These are phyloP conservation scores for Naganishia randhawae DNA, from an alignment of 768 basidiomycete genomes.

Conservation along the genomic window DNA sequence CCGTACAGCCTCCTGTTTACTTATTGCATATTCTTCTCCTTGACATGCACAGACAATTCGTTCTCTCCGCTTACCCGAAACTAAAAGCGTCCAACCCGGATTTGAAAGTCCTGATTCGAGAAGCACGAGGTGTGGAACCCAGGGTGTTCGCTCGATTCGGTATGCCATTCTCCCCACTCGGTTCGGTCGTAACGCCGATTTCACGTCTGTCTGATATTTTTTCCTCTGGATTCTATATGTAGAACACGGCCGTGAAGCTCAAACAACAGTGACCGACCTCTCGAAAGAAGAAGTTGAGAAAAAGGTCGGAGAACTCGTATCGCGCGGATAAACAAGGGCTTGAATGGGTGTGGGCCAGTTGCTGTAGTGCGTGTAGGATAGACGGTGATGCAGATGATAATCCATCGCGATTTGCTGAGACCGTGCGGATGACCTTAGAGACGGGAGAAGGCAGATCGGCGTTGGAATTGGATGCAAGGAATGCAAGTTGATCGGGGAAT, in stretches of 20 bases:
- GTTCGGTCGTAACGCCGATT: too few species aligned
- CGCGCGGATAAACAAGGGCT: slow-evolving; percentile 14
- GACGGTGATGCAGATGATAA: not conserved
- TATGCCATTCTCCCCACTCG: slow-evolving; percentile 32
- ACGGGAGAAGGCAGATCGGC: too few species aligned
- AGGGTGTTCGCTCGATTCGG: slow-evolving; percentile 49
- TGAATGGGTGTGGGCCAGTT: not conserved
- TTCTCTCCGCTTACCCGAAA: slow-evolving; percentile 43
- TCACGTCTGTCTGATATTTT: not conserved
- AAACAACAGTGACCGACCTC: slow-evolving; percentile 41
- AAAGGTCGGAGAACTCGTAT: slow-evolving; percentile 38
- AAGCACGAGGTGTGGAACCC: slow-evolving; percentile 48
- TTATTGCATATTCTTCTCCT: not conserved
- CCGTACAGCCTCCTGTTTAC: not conserved
- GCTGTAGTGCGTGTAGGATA: slow-evolving; percentile 20
- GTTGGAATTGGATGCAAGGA: too few species aligned
- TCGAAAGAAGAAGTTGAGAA: slow-evolving; percentile 46
- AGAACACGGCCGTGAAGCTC: slow-evolving; percentile 48
- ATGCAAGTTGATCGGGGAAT: too few species aligned
- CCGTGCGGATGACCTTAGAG: too few species aligned
- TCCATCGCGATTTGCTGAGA: not conserved
- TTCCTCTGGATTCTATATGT: not conserved
- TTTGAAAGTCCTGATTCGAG: slow-evolving; percentile 49
- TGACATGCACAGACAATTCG: slow-evolving; percentile 42
- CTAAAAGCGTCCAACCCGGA: slow-evolving; percentile 50